These are phyloP conservation scores for Solanum hybrid DNA, from an alignment of 305 asterid species.

Conservation along the genomic window DNA sequence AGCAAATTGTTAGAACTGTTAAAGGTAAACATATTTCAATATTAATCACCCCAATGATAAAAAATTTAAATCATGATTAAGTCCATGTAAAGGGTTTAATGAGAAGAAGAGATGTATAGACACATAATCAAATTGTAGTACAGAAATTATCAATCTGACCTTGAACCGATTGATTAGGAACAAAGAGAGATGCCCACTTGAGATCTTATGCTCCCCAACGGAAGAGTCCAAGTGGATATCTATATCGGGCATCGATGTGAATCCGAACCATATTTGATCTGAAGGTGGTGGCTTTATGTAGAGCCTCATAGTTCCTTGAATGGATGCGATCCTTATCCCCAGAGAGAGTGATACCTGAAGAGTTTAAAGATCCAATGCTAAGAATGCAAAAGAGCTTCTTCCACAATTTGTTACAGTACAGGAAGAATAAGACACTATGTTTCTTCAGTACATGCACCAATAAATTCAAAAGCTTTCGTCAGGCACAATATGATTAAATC, in stretches of 20 bases:
- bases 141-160: constrained; percentile 28
- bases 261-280: constrained; percentile 85
- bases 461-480: neutral
- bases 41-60: neutral
- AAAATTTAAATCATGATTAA: neutral
- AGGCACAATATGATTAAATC: neutral
- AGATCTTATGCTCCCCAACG: constrained; percentile 79
- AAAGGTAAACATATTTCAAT: neutral
- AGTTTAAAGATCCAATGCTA: constrained; percentile 12
- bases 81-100: neutral
- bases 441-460: neutral
- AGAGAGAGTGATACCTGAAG: constrained; percentile 75
- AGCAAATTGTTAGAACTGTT: neutral
- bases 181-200: constrained; percentile 63
- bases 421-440: neutral
- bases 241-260: constrained; percentile 84
- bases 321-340: constrained; percentile 67
- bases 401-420: neutral
- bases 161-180: constrained; percentile 70
- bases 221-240: constrained; percentile 73
- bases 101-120: constrained; percentile 1
- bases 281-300: constrained; percentile 93
- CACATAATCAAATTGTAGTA: neutral
- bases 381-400: neutral
- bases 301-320: constrained; percentile 72